A percentile compares a stretch with the other conserved stretches of the same genome.
These are phyloP conservation scores for Acanthamoeba royreba DNA, from an alignment of 208 protist species.

Conservation along the genomic window DNA sequence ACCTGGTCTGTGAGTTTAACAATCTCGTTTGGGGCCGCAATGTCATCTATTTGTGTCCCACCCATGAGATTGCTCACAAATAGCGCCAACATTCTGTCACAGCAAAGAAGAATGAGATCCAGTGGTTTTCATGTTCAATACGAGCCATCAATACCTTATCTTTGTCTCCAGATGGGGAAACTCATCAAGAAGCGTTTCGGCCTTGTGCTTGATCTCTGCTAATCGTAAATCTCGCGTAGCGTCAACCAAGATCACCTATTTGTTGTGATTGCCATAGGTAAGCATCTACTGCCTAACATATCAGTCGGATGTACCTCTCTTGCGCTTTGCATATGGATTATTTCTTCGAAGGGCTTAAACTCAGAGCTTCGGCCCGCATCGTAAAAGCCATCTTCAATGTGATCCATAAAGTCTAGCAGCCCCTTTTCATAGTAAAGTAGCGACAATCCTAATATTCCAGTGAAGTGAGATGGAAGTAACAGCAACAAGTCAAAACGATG, in stretches of 20 bases:
- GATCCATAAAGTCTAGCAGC: neutral
- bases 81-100: neutral
- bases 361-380: neutral
- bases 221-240: neutral
- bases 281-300: neutral
- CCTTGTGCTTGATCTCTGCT: neutral
- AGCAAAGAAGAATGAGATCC: neutral
- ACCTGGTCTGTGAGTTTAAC: neutral
- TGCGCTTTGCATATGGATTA: neutral
- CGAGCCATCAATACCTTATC: neutral
- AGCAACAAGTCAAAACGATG: neutral
- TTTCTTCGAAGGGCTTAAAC: neutral
- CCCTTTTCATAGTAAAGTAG: neutral
- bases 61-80: conserved; percentile 28
- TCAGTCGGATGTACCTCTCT: neutral
- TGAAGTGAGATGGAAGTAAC: neutral
- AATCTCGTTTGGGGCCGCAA: neutral
- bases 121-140: neutral
- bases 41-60: neutral
- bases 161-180: conserved; percentile 4
- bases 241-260: neutral
- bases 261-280: neutral
- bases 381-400: neutral
- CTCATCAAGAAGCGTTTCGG: neutral
- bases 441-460: neutral